Conservation (phyloP, 2,329 filamentous ascomycete species). For the Falciphora oryzae region DNA sequence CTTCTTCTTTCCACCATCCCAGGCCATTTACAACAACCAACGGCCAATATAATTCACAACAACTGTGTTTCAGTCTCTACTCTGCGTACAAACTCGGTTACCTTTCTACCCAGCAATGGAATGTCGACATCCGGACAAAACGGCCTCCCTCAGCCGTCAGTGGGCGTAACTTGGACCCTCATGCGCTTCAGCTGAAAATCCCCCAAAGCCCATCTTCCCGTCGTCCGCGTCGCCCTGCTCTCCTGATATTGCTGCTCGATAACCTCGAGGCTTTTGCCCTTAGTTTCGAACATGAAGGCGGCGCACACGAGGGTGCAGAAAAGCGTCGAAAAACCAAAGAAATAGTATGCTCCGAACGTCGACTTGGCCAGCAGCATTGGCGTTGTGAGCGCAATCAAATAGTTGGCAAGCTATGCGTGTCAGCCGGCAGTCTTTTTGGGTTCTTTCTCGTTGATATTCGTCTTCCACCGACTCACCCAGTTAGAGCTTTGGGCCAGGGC, state of each 20-base stretch:
- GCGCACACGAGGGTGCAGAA: conserved; percentile 29
- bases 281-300: conserved; percentile 37
- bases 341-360: conserved; percentile 37
- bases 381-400: conserved; percentile 38
- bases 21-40: too few species aligned
- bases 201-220: conserved; percentile 3
- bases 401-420: conserved; percentile 32
- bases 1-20: too few species aligned
- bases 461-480: conserved; percentile 30
- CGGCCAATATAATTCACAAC: too few species aligned
- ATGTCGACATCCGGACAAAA: too few species aligned
- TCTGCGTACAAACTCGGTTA: too few species aligned
- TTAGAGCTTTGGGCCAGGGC: conserved; percentile 48
- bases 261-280: conserved; percentile 34
- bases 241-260: conserved; percentile 25
- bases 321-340: conserved; percentile 36
- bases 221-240: conserved; percentile 2
- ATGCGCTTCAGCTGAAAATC: conserved; percentile 4
- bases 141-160: not conserved
- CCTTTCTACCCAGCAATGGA: too few species aligned
- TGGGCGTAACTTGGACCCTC: not conserved
- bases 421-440: too few species aligned
- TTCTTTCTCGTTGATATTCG: too few species aligned
- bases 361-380: conserved; percentile 33
- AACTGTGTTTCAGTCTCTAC: too few species aligned